phyloP scores from a whole-genome alignment of 1,284 basidiomycete species.

The Heimioporus retisporus region DNA sequence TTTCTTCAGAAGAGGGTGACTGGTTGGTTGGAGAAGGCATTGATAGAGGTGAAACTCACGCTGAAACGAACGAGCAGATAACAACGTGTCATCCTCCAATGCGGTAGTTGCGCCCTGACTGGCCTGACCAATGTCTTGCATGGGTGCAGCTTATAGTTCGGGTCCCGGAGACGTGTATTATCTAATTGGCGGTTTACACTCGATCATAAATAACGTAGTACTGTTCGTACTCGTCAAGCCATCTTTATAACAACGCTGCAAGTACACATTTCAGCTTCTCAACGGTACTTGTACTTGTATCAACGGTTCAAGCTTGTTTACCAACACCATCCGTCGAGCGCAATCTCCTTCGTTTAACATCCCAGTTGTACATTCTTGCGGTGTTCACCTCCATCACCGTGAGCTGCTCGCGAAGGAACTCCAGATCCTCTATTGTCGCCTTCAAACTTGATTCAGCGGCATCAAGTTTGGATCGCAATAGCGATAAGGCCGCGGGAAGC shows the following conservation, averaged over 20 bases:
- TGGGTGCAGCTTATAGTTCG: too few relatives aligned
- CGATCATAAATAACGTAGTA: too few relatives aligned
- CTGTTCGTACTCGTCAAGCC: too few relatives aligned
- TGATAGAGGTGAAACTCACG: background rate
- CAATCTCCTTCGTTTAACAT: slow-evolving; percentile 87
- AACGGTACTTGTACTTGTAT: too few relatives aligned
- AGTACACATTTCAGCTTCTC: too few relatives aligned
- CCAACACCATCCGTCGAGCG: slow-evolving; percentile 51
- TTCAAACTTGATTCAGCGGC: slow-evolving; percentile 77
- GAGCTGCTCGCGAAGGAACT: slow-evolving; percentile 95
- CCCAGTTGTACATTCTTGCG: slow-evolving; percentile 97
- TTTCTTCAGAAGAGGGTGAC: background rate
- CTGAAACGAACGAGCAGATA: background rate
- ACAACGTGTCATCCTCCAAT: too few relatives aligned
- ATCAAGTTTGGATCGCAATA: slow-evolving; percentile 85
- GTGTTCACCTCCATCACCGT: slow-evolving; percentile 99
- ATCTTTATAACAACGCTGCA: too few relatives aligned
- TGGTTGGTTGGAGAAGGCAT: background rate
- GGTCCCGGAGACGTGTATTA: too few relatives aligned
- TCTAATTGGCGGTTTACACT: too few relatives aligned
- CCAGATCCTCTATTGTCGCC: slow-evolving; percentile 89
- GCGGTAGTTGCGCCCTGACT: too few relatives aligned
- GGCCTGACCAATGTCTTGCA: too few relatives aligned
- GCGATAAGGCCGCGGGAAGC: slow-evolving; percentile 80
- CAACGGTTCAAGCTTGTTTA: too few relatives aligned